Evolutionary conservation across 441 rosid species (phyloP).

Genomic region (Gossypium laxum): DNA sequence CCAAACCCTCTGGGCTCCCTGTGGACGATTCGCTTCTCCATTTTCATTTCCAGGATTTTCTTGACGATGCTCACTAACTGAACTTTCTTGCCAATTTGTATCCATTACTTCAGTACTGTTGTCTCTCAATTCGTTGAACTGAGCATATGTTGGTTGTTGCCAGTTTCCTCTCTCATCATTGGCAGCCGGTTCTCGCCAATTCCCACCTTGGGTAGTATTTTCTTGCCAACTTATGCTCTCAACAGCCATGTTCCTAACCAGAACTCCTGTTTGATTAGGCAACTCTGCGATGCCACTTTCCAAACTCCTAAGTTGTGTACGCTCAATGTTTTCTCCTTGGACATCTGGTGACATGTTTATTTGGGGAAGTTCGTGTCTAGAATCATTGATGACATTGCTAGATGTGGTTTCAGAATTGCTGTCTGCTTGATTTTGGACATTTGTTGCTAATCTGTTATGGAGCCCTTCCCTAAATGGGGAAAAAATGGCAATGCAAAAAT

Average conservation of each 20-base stretch:
- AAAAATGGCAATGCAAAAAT: slow-evolving; percentile 5
- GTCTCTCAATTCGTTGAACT: slow-evolving; percentile 42
- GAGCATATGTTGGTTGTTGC: slow-evolving; percentile 37
- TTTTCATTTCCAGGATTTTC: slow-evolving; percentile 39
- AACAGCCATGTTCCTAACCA: slow-evolving; percentile 30
- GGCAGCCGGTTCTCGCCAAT: slow-evolving; percentile 40
- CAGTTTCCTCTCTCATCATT: slow-evolving; percentile 41
- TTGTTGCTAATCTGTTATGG: slow-evolving; percentile 63
- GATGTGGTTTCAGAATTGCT: slow-evolving; percentile 40
- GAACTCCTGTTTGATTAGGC: slow-evolving; percentile 34
- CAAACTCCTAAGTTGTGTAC: slow-evolving; percentile 36
- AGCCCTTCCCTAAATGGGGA: slow-evolving; percentile 68
- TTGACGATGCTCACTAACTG: slow-evolving; percentile 42
- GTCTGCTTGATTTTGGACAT: slow-evolving; percentile 54
- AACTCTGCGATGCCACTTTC: slow-evolving; percentile 28
- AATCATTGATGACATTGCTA: slow-evolving; percentile 31
- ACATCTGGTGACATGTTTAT: slow-evolving; percentile 32
- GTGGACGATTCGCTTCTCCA: slow-evolving; percentile 30
- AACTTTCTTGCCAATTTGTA: slow-evolving; percentile 43
- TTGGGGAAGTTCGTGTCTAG: slow-evolving; percentile 31
- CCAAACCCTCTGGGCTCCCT: slow-evolving; percentile 44
- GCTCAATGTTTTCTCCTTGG: slow-evolving; percentile 37
- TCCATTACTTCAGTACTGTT: slow-evolving; percentile 44
- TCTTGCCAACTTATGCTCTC: slow-evolving; percentile 47
- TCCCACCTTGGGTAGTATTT: slow-evolving; percentile 34